Evolutionary conservation across 352 stramenopile genomes (phyloP), one percentile per base, ranked within the genome.

Genomic region (Pythium apleroticum): DNA sequence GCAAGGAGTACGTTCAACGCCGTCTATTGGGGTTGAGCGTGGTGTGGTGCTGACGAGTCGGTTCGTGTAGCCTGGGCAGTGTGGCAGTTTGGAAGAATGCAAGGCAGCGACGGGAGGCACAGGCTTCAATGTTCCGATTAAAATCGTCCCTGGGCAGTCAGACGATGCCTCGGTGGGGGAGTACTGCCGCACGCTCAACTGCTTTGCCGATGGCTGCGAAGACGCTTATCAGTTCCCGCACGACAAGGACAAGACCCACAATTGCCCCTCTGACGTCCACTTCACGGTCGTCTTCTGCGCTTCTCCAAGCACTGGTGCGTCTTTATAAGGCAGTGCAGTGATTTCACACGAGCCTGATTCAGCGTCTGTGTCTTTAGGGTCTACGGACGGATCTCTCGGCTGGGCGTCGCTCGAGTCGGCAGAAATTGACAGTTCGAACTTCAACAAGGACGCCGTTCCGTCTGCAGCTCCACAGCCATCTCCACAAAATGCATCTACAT

Each of bases 181-280:
- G 24, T 68, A 66, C 30, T 90, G 80, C 64, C 56, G 54, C 3
- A 76, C 74, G 19, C 65, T 90, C 65, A 71, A 73, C 9, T 91
- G 83, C 57, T 63, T 86, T 0, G 60, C 59, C 0, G 74, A 81
- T 45, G 77, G 76, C 19, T 91, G 83, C 43, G 56, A 63, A 1
- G 83, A 90, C 56, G 83, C 76, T 11, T 91, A 91, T 58, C 72
- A 83, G 41, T 86, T 71, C 65, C 83, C 83, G 3, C 66, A 77
- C 25, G 68, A 91, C 27, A 60, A 78, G 48, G 57, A 45, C 63
- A 89, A 89, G 68, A 89, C 82, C 3, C 77, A 88, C 73, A 72
- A 65, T 56, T 91, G 81, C 31, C n/a, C 54, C 2, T 66, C 69
- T 12, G 65, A 56, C 25, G 60, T 78, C 28, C 58, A 70, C 7